Base-by-base conservation (phyloP, 129 eudicot species). In the Mikania micrantha region DNA sequence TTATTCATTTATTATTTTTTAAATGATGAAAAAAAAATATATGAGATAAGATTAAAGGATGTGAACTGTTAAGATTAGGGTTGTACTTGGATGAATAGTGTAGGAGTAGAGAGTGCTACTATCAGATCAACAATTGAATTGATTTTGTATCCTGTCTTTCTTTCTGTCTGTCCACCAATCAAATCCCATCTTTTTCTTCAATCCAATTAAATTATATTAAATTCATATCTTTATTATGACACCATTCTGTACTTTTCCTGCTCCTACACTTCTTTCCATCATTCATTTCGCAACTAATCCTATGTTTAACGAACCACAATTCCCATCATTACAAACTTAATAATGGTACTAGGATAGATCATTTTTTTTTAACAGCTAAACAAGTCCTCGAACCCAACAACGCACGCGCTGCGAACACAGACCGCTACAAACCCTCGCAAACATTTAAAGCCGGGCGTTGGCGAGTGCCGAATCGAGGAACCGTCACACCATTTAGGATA, bases 91-190 rank as follows among this genome's bases (percentile, higher is more conserved):
- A 74, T 74, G 78, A 74, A 64, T 38, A 56, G 62, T n/a, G n/a
- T n/a, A n/a, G n/a, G 16, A 50, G 78, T 74, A 74, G 32, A 52
- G 65, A 64, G 72, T 66, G 78, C 78, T 74, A 74, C 78, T 74
- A 74, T 74, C 72, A 74, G 78, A 74, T 74, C 78, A 74, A 74
- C 72, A 74, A 39, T 74, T 66, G 59, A 74, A 49, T 49, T 38
- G 72, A 63, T 64, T 64, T 64, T 74, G 78, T 54, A 50, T 74
- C 64, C 57, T 53, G 72, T 64, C 66, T 64, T 44, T 74, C 78
- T 70, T n/a, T 38, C 16, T n/a, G 34, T 56, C 36, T 32, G 36
- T 32, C 36, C 36, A 32, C 69, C 40, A 60, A 72, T 72, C 72
- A 65, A 64, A 64, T 74, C 59, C 66, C 72, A 74, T 74, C 49